These are phyloP conservation scores for Pythium coloratum DNA, from an alignment of 352 stramenopile genomes.

Conservation along the genomic window DNA sequence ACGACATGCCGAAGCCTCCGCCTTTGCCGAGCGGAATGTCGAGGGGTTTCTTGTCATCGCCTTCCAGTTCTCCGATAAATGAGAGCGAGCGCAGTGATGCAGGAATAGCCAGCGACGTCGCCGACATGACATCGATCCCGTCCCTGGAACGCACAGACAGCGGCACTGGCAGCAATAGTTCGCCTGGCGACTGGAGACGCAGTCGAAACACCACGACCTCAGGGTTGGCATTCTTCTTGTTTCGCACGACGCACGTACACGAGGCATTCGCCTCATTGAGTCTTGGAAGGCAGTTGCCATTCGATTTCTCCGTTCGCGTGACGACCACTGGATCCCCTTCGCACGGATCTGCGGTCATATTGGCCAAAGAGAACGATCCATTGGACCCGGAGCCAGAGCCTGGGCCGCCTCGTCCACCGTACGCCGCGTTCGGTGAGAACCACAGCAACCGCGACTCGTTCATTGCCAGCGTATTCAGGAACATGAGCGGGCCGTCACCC, in stretches of 20 bases:
- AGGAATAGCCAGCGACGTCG: conserved; percentile 5
- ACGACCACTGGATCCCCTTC: conserved; percentile 47
- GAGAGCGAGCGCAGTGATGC: neutral
- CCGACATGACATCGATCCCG: neutral
- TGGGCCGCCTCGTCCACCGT: neutral
- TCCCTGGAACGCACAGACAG: neutral
- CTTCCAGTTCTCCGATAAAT: neutral
- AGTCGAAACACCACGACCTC: conserved; percentile 6
- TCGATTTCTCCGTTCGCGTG: conserved; percentile 43
- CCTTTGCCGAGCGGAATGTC: conserved; percentile 5
- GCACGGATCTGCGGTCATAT: conserved; percentile 23
- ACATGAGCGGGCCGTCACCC: neutral
- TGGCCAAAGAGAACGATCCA: neutral
- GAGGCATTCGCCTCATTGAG: conserved; percentile 49
- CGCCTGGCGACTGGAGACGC: neutral
- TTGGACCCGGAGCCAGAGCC: neutral
- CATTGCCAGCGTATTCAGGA: neutral
- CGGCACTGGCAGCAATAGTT: neutral
- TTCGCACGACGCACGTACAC: conserved; percentile 50
- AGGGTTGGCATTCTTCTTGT: conserved; percentile 32
- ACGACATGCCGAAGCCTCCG: neutral
- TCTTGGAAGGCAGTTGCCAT: conserved; percentile 44
- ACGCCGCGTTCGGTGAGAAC: neutral
- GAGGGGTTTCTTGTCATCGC: neutral
- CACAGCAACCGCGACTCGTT: conserved; percentile 11